Evolutionary conservation across 2,329 filamentous ascomycete species (phyloP).

Genomic region (Diaporthe helianthi): DNA sequence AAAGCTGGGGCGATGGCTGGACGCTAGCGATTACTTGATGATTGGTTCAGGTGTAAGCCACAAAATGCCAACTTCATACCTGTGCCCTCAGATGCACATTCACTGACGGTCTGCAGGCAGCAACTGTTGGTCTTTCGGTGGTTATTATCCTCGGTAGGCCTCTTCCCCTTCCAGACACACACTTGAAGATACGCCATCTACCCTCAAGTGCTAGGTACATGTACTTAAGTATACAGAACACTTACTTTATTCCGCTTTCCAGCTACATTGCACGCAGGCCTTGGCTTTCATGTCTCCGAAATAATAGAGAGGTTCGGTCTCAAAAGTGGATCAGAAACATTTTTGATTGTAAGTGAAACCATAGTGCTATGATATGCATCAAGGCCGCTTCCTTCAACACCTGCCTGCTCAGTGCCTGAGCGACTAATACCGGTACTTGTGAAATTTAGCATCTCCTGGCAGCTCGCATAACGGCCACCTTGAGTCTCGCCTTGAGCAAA

Average conservation of each 20-base stretch:
- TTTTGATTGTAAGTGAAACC: neutral
- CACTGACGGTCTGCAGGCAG: neutral
- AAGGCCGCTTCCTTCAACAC: no score
- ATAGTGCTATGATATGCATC: neutral
- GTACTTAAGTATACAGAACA: no score
- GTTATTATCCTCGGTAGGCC: neutral
- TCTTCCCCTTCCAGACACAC: no score
- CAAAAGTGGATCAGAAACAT: neutral
- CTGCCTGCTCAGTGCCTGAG: no score
- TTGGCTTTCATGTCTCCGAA: constrained; percentile 22
- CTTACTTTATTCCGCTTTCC: neutral
- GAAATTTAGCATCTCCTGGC: constrained; percentile 6
- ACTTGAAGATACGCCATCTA: no score
- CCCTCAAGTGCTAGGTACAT: no score
- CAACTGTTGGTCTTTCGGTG: constrained; percentile 10
- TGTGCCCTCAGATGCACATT: neutral
- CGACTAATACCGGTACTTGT: neutral
- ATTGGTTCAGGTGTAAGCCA: constrained; percentile 3
- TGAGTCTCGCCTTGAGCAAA: constrained; percentile 24
- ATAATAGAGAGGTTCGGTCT: constrained; percentile 15
- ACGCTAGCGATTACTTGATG: constrained; percentile 26
- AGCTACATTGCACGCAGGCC: constrained; percentile 17
- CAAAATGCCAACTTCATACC: neutral
- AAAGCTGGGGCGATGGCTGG: constrained; percentile 23
- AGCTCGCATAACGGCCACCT: constrained; percentile 5